Evolutionary conservation across 2,329 filamentous ascomycete genomes (phyloP), one percentile per base, ranked within the genome.

Genomic region (Scedosporium minutisporum): DNA sequence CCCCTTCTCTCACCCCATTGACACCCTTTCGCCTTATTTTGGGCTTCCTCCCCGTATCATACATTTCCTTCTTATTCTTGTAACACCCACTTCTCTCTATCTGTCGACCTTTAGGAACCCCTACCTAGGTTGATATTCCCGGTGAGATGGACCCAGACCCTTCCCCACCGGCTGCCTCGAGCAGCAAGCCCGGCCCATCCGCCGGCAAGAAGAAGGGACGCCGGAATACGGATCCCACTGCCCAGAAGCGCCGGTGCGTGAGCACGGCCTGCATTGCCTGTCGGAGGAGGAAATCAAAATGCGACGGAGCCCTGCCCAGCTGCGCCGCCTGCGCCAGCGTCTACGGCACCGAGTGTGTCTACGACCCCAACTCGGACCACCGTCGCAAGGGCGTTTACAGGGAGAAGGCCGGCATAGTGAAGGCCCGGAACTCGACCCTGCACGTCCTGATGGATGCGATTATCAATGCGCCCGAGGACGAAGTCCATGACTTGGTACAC

Each of bases 301-400:
- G 93, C 74, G 93, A 97, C 74, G 93, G 93, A 64, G 93, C 92
- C 63, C 81, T 90, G 4, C 93, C 93, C 5, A 93, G 90, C 69
- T 97, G 95, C 72, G 93, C 93, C 6, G 93, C 95, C n/a, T 99
- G 95, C 75, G 87, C 90, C 65, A 96, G 92, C 68, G 93, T 97
- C 62, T 97, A 99, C 72, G 85, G 86, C 65, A 95, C 90, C 65
- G 86, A 90, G 76, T 97, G 95, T 73, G 82, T 97, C 67, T 97
- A 97, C 79, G 93, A 97, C 71, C 93, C 93, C 3, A 96, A 93
- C 71, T 96, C 93, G 64, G 95, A 99, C 73, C 93, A 97, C 73
- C 89, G 95, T 59, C 88, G 95, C 60, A 97, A 97, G 74, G 95
- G 95, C 64, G 95, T 97, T 58, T 97, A 97, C 74, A 93, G 93